These are phyloP conservation scores for Populus euphratica DNA, from an alignment of 345 rosid species.

Conservation along the genomic window DNA sequence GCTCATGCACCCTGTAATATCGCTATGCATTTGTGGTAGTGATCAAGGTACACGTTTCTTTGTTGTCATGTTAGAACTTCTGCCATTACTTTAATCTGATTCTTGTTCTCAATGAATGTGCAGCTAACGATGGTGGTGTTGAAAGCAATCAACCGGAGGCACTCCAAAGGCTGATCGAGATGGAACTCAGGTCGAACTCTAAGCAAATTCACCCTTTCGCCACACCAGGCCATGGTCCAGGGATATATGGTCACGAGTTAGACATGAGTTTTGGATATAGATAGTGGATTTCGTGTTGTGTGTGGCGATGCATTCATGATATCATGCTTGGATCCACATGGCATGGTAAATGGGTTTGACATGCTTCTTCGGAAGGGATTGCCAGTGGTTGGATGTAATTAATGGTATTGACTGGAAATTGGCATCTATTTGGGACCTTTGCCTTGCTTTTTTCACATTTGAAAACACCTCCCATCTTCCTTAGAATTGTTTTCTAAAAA, in stretches of 20 bases:
- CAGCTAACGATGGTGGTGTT: conserved; percentile 49
- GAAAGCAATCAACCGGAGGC: conserved; percentile 61
- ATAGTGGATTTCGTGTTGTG: conserved; percentile 30
- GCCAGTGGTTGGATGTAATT: conserved; percentile 15
- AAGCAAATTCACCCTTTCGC: conserved; percentile 52
- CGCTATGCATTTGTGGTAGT: not conserved
- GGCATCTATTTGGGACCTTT: not conserved
- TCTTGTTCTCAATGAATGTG: conserved; percentile 4
- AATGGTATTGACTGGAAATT: conserved; percentile 5
- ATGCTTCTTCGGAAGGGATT: conserved; percentile 6
- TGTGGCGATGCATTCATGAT: conserved; percentile 18
- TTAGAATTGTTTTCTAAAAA: no score
- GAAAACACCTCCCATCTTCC: not conserved
- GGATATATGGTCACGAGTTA: conserved; percentile 59
- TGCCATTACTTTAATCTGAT: not conserved
- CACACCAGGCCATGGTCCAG: conserved; percentile 47
- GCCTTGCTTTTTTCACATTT: not conserved
- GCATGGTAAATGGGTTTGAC: conserved; percentile 9
- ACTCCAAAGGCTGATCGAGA: conserved; percentile 70
- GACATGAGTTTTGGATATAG: conserved; percentile 70
- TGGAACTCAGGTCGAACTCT: conserved; percentile 64
- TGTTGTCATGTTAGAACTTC: not conserved
- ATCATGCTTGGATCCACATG: conserved; percentile 20
- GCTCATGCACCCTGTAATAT: not conserved
- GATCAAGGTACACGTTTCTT: not conserved